phyloP scores from a whole-genome alignment of 805 yeast genomes.

The Metschnikowia santaceciliae region DNA sequence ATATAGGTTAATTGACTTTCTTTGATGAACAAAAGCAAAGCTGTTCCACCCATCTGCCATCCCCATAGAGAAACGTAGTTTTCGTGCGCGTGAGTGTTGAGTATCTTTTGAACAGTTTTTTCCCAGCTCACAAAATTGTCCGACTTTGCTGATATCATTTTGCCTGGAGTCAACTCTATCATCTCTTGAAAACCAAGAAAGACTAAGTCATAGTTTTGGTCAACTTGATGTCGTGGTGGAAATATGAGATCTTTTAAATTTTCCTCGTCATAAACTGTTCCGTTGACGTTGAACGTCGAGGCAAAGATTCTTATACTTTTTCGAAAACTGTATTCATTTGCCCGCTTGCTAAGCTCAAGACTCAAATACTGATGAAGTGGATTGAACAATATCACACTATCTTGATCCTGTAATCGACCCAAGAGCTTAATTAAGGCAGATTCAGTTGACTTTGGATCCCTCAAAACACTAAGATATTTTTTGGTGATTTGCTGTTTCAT shows the following conservation, averaged over 20 bases:
- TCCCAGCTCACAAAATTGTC: slow-evolving; percentile 63
- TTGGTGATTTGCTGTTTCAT: slow-evolving; percentile 35
- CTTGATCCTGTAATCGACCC: slow-evolving; percentile 47
- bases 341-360: slow-evolving; percentile 36
- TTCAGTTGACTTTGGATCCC: slow-evolving; percentile 36
- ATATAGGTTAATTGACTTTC: slow-evolving; percentile 49
- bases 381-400: slow-evolving; percentile 41
- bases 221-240: slow-evolving; percentile 32
- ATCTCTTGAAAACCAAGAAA: slow-evolving; percentile 88
- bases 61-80: slow-evolving; percentile 61
- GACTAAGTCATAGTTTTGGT: slow-evolving; percentile 59
- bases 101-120: slow-evolving; percentile 48
- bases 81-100: slow-evolving; percentile 34
- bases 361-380: slow-evolving; percentile 53
- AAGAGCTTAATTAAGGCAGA: slow-evolving; percentile 45
- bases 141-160: slow-evolving; percentile 75
- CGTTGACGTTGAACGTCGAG: slow-evolving; percentile 55
- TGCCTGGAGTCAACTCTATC: slow-evolving; percentile 75
- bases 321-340: slow-evolving; percentile 37
- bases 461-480: slow-evolving; percentile 40
- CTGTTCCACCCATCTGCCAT: slow-evolving; percentile 83
- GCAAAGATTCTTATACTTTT: slow-evolving; percentile 43
- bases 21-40: slow-evolving; percentile 63
- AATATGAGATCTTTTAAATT: slow-evolving; percentile 43
- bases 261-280: slow-evolving; percentile 37